phyloP scores from a whole-genome alignment of 164 flowering plant species.

The Tetracentron sinense region DNA sequence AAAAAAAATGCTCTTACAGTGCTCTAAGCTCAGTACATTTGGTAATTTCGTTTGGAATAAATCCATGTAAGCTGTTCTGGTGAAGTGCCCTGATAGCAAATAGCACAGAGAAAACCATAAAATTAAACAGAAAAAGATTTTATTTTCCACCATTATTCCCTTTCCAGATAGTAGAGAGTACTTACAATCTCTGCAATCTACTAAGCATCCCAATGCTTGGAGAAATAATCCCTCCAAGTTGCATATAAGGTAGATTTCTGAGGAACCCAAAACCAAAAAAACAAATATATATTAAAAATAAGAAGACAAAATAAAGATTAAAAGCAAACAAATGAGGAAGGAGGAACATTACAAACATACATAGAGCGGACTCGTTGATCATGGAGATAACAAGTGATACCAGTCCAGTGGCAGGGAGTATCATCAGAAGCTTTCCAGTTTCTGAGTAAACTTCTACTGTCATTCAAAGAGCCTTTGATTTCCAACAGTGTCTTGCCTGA shows the following conservation, averaged over 20 bases:
- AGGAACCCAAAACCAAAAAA: constrained; percentile 16
- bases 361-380: constrained; percentile 67
- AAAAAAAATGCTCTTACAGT: constrained; percentile 55
- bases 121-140: background rate
- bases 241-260: constrained; percentile 87
- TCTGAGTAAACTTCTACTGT: constrained; percentile 47
- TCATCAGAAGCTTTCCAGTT: constrained; percentile 72
- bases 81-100: constrained; percentile 72
- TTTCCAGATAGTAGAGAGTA: no score
- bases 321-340: background rate
- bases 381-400: constrained; percentile 58
- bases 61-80: constrained; percentile 82
- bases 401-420: constrained; percentile 83
- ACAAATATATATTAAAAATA: background rate
- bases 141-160: no score
- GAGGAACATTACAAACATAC: constrained; percentile 48
- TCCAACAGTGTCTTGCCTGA: constrained; percentile 73
- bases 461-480: constrained; percentile 62
- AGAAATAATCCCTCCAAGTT: constrained; percentile 76
- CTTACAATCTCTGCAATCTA: constrained; percentile 88
- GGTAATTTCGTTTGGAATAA: constrained; percentile 72
- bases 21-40: constrained; percentile 81
- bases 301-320: background rate
- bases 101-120: background rate
- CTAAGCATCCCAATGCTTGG: constrained; percentile 80